Evolutionary conservation across 2,329 filamentous ascomycete genomes (phyloP), one percentile per base, ranked within the genome.

Genomic region (Nannizzia gypsea): DNA sequence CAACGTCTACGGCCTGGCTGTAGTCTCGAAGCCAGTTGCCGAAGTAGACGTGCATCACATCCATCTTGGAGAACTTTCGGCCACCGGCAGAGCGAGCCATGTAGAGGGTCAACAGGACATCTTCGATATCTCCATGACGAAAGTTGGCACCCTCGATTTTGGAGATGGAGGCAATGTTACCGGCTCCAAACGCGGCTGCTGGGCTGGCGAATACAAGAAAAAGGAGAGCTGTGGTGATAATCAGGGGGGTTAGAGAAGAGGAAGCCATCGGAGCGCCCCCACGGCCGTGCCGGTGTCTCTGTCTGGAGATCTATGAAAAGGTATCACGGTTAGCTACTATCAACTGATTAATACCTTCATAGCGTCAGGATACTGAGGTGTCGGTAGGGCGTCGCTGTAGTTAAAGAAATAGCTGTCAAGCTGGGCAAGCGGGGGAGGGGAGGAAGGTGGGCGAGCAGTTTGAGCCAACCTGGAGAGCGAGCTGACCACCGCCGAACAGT

Each of bases 21-120:
- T 96, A 96, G 74, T 96, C 91, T 60, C 84, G 83, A 36, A 96
- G 83, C 91, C 91, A 96, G 78, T 96, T 96, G 64, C 91, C 91
- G 77, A 96, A 96, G 78, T 96, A 96, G 64, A 95, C 88, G 63
- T 90, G 84, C 64, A 91, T 88, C 63, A 96, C 88, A 70, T 86
- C 87, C 69, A 95, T 83, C 77, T 93, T 93, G 78, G 82, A 84
- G 75, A 95, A 96, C 69, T 91, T 95, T 78, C 91, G 90, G 66
- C 82, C 82, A 64, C 83, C 83, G 40, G 81, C 79, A 44, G 80
- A 79, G 62, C 81, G 79, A 48, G 84, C 83, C 71, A 87, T 82
- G 54, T 85, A 75, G 28, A 96, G 78, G 62, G 82, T 85, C 61
- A 95, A 83, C 59, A 96, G 83, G 36, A 87, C 86, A 77, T 96